A percentile compares a stretch with the other conserved stretches of the same genome.
Conservation (phyloP, 2,329 filamentous ascomycete species). For the Xylariaceae sp. region DNA sequence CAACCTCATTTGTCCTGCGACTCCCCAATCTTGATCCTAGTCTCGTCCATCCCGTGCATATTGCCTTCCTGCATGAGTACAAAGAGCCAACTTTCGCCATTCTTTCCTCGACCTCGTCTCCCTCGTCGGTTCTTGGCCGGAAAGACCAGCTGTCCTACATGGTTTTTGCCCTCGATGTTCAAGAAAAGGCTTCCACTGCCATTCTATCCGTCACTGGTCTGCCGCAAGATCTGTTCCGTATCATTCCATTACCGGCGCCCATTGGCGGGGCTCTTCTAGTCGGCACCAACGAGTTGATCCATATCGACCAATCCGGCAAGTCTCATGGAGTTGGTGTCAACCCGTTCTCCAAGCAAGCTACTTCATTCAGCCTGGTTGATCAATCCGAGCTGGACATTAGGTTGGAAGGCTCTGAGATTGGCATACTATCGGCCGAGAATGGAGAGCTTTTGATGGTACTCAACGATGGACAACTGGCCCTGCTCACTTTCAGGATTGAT, state of each 20-base stretch:
- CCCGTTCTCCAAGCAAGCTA: constrained; percentile 76
- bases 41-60: constrained; percentile 82
- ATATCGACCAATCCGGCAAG: constrained; percentile 94
- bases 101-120: constrained; percentile 69
- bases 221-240: constrained; percentile 80
- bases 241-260: constrained; percentile 78
- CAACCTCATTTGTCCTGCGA: constrained; percentile 87
- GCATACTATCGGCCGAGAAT: constrained; percentile 69
- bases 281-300: constrained; percentile 85
- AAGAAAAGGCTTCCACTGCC: constrained; percentile 88
- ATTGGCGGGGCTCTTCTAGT: constrained; percentile 85
- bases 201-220: constrained; percentile 81
- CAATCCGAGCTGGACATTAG: constrained; percentile 77
- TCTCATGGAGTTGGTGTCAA: constrained; percentile 91
- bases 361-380: constrained; percentile 79
- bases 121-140: constrained; percentile 74
- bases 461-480: constrained; percentile 66
- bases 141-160: constrained; percentile 87
- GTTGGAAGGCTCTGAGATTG: constrained; percentile 75
- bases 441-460: constrained; percentile 84
- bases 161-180: constrained; percentile 90
- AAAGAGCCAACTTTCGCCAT: constrained; percentile 97
- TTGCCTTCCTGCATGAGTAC: constrained; percentile 94
- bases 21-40: constrained; percentile 83
- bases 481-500: constrained; percentile 80